Evolutionary conservation across 305 asterid genomes (phyloP), one percentile per base, ranked within the genome.

Genomic region (Vinca major): DNA sequence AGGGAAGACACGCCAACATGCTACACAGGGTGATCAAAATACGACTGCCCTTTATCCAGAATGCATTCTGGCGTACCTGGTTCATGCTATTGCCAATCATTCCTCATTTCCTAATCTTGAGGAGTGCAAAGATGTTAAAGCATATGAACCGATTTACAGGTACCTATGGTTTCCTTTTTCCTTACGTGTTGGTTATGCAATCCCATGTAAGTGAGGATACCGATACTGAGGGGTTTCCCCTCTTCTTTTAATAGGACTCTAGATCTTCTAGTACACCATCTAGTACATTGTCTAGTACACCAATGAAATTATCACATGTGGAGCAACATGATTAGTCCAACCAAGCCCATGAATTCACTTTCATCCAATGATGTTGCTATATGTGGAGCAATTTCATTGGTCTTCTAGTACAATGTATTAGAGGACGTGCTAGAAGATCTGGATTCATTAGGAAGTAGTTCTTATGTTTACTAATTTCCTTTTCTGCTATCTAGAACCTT

Each of bases 41-140:
- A 71, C 95, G 74, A 72, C 87, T 47, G 80, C 81, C 33, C 77
- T 70, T 65, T 83, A 84, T 79, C 98, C 99, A 67, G 99, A 94
- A 80, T 79, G 79, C 78, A 77, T 91, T 73, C 89, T 94, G 45
- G 90, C 96, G 67, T 88, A 88, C 65, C 84, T 88, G 83, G 92
- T 94, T 82, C 99, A 94, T 83, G 88, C 94, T 60, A 88, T 94
- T 80, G 97, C 95, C 75, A 90, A 89, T 80, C 90, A 82, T 85
- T 84, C 90, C 51, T 80, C 83, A 43, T 94, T 92, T 80, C 99
- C 98, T 45, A 84, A 87, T 75, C 71, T 86, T 56, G 95, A 86
- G 51, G 97, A 91, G 65, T 85, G 90, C 88, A 91, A 79, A 75
- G 98, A 94, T 73, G 92, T 83, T 66, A 84, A 86, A 84, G 69